Conservation (phyloP, 2,329 filamentous ascomycete genomes). For the Colletotrichum phormii region DNA sequence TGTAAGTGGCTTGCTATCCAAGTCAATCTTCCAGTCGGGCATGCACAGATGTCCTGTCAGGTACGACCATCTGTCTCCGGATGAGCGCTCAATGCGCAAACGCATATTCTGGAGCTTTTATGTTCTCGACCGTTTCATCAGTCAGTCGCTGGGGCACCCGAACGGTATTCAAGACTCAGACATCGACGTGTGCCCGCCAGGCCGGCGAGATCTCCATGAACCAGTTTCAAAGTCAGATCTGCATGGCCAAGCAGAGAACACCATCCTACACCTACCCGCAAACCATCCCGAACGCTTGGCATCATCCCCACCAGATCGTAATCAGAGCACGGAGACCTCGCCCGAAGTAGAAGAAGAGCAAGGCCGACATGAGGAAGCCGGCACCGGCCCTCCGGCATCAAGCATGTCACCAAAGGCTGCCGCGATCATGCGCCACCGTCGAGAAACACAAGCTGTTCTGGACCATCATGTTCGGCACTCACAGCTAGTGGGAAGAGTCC, state of each 20-base stretch:
- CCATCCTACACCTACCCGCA: constrained; percentile 22
- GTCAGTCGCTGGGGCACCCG: constrained; percentile 50
- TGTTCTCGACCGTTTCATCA: constrained; percentile 50
- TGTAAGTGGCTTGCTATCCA: constrained; percentile 58
- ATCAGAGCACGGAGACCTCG: not conserved
- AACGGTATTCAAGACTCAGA: constrained; percentile 49
- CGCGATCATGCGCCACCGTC: constrained; percentile 5
- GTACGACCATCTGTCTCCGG: constrained; percentile 55
- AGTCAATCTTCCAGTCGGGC: constrained; percentile 60
- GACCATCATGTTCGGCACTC: constrained; percentile 24
- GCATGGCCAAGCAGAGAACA: not conserved
- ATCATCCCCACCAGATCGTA: not conserved
- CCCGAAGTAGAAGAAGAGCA: not conserved
- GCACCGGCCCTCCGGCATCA: not conserved
- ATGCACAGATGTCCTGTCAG: constrained; percentile 64
- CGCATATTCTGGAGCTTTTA: constrained; percentile 55
- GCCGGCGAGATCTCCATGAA: constrained; percentile 42
- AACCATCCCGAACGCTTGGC: constrained; percentile 21
- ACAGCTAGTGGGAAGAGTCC: constrained; percentile 18
- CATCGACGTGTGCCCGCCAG: constrained; percentile 51
- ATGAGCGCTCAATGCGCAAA: constrained; percentile 49
- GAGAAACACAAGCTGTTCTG: constrained; percentile 22
- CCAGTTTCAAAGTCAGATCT: constrained; percentile 14
- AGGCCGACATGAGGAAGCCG: not conserved
- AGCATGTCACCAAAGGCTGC: not conserved